Conservation (phyloP, 257 asterid species). For the Handroanthus guayacan region DNA sequence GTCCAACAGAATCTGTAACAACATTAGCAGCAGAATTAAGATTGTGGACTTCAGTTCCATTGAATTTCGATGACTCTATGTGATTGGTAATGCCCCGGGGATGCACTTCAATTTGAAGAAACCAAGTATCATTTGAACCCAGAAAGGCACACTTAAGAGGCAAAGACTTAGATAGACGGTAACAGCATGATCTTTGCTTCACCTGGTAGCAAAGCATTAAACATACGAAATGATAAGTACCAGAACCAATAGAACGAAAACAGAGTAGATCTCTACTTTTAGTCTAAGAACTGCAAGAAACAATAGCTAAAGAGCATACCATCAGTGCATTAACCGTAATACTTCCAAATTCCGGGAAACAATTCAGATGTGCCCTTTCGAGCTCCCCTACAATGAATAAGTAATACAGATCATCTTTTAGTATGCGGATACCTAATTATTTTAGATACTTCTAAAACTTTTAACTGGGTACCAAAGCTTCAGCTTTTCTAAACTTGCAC, state of each 20-base stretch:
- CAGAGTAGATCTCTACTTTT: not conserved
- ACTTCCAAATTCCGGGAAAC: slow-evolving; percentile 64
- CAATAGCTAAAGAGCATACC: slow-evolving; percentile 48
- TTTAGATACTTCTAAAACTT: not conserved
- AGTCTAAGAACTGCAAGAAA: not conserved
- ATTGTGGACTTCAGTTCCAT: slow-evolving; percentile 19
- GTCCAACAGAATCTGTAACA: slow-evolving; percentile 26
- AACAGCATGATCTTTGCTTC: slow-evolving; percentile 47
- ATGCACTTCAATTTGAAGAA: slow-evolving; percentile 51
- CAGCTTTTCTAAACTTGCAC: not conserved
- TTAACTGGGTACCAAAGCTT: not conserved
- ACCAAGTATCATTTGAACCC: slow-evolving; percentile 49
- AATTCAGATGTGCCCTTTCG: slow-evolving; percentile 63
- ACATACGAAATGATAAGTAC: no score
- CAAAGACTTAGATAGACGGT: slow-evolving; percentile 58
- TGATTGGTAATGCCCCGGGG: slow-evolving; percentile 13
- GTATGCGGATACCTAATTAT: slow-evolving; percentile 4
- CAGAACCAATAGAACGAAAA: not conserved
- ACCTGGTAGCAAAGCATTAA: slow-evolving; percentile 51
- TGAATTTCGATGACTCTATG: slow-evolving; percentile 29
- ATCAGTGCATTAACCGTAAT: slow-evolving; percentile 49
- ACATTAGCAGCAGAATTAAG: slow-evolving; percentile 25
- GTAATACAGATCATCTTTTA: slow-evolving; percentile 15
- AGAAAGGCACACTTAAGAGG: slow-evolving; percentile 59
- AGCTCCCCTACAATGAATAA: slow-evolving; percentile 59